Evolutionary conservation across 225 moss, liverwort and hornwort genomes (phyloP).

Genomic region (Physcomitrium patens): DNA sequence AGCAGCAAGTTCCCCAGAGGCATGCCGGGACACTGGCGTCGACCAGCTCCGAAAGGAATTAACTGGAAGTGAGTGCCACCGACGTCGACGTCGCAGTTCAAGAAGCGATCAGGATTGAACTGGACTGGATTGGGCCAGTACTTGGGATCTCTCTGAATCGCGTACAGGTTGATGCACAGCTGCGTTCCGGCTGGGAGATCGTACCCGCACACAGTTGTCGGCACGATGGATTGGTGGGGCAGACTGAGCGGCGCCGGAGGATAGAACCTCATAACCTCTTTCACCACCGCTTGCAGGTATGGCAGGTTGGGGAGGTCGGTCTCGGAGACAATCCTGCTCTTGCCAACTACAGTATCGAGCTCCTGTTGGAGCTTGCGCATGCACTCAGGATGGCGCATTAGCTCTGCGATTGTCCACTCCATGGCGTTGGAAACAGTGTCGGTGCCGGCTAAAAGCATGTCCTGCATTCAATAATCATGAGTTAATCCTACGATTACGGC

Average conservation of each 20-base stretch:
- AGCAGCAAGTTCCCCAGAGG: conserved; percentile 35
- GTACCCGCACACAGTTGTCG: conserved; percentile 42
- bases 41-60: conserved; percentile 50
- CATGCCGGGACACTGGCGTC: conserved; percentile 51
- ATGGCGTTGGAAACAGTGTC: conserved; percentile 45
- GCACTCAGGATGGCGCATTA: conserved; percentile 42
- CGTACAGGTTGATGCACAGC: conserved; percentile 49
- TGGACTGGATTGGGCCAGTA: conserved; percentile 36
- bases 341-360: conserved; percentile 44
- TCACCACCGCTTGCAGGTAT: conserved; percentile 47
- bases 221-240: conserved; percentile 44
- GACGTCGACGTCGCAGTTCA: conserved; percentile 13
- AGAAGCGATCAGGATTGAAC: conserved; percentile 57
- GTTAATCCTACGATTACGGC: too few species aligned
- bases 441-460: conserved; percentile 51
- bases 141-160: conserved; percentile 50
- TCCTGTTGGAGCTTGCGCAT: conserved; percentile 40
- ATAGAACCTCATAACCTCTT: conserved; percentile 57
- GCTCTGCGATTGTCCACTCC: conserved; percentile 51
- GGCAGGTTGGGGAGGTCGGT: conserved; percentile 42
- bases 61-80: conserved; percentile 39
- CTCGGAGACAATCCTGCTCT: conserved; percentile 29
- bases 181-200: conserved; percentile 44
- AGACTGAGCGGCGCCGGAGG: conserved; percentile 41
- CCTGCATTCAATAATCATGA: neutral